Evolutionary conservation across 2,329 filamentous ascomycete species (phyloP).

Genomic region (Cercospora sp.): DNA sequence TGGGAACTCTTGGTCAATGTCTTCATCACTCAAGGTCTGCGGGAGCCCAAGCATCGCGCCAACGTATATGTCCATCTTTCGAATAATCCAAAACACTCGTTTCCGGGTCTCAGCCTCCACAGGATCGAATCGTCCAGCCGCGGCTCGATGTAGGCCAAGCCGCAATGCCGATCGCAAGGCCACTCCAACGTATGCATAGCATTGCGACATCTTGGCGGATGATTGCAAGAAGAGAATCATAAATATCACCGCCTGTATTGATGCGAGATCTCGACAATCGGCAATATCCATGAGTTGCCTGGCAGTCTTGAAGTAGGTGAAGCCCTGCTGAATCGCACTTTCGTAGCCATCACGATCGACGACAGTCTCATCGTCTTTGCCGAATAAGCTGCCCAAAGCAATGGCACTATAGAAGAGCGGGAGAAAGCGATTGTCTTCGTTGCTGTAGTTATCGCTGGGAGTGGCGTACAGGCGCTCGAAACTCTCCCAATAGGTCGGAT

Average conservation of each 20-base stretch:
- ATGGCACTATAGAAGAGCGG: constrained; percentile 52
- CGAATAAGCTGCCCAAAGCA: constrained; percentile 51
- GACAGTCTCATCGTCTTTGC: constrained; percentile 42
- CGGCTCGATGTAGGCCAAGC: constrained; percentile 54
- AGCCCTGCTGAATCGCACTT: constrained; percentile 51
- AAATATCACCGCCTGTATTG: constrained; percentile 54
- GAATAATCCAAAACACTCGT: constrained; percentile 54
- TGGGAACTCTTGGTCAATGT: constrained; percentile 82
- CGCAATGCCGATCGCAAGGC: constrained; percentile 53
- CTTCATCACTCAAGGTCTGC: constrained; percentile 51
- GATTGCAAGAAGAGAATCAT: constrained; percentile 57
- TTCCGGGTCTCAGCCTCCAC: constrained; percentile 54
- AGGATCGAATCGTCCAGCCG: constrained; percentile 49
- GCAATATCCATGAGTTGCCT: constrained; percentile 54
- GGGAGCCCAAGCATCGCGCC: constrained; percentile 54
- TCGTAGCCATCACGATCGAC: constrained; percentile 48
- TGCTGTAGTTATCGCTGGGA: constrained; percentile 51
- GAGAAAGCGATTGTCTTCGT: constrained; percentile 50
- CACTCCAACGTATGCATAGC: constrained; percentile 56
- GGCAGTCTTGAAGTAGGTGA: constrained; percentile 52
- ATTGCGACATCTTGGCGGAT: constrained; percentile 55
- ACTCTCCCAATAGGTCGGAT: constrained; percentile 75
- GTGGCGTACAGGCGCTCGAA: constrained; percentile 77
- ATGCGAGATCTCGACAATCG: constrained; percentile 53
- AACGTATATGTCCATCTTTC: constrained; percentile 55